Base-by-base conservation (phyloP, 805 yeast species). In the Starmera dryadoides region DNA sequence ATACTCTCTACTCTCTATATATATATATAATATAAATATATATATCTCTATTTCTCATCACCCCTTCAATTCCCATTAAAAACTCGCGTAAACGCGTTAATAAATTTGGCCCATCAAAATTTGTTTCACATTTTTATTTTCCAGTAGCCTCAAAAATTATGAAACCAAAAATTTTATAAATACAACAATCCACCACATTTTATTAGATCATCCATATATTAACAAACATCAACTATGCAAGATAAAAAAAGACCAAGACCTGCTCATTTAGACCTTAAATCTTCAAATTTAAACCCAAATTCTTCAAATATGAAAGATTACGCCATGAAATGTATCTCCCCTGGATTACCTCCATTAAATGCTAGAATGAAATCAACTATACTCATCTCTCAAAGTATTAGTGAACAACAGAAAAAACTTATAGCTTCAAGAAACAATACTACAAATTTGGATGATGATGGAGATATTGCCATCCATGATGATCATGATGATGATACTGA, bases 171-270 rank as follows among this genome's bases (percentile, higher is more conserved):
- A 25, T 25, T 25, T 9, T 25, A 25, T 28, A 15, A 28, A 28
- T 5, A 28, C n/a, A 15, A 28, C 30, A 15, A 15, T 11, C 22
- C 12, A 31, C 9, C 7, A 20, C 25, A 20, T 16, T 6, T 4
- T 21, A 4, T 11, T 15, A 21, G 22, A 14, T 3, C 16, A 33
- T n/a, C 26, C 36, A 26, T n/a, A 19, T 22, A 6, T 29, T 6
- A 6, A 21, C 28, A 25, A 25, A 12, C n/a, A 25, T 22, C n/a
- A n/a, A 22, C 6, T 42, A 42, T 31, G 45, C 34, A 37, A 33
- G 45, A 41, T 37, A 54, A 45, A 36, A 51, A 54, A 42, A 51
- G 52, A 45, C 58, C 50, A 17, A 48, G 57, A 42, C 60, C 60
- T 12, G 50, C 56, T 10, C 44, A 45, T 6, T 31, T 55, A 28